phyloP scores from a whole-genome alignment of 495 filamentous ascomycete genomes.

The Trichoderma orchidacearum region DNA sequence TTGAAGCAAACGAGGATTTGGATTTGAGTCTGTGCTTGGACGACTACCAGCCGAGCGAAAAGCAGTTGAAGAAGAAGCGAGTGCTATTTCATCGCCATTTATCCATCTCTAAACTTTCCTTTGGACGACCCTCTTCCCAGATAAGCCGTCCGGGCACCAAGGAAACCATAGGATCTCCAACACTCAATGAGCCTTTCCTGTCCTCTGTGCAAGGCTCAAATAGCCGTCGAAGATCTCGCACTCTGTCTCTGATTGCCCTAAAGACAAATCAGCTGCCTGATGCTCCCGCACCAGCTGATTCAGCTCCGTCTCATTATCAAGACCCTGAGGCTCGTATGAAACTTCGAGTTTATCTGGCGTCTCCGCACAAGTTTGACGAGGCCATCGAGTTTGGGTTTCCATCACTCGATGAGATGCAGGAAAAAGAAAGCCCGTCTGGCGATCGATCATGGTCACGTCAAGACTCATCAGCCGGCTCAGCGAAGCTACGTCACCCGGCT shows the following conservation, averaged over 20 bases:
- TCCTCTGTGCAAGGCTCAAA: background rate
- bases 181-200: background rate
- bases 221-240: slow-evolving; percentile 30
- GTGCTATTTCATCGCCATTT: slow-evolving; percentile 38
- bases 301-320: slow-evolving; percentile 69
- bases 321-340: slow-evolving; percentile 83
- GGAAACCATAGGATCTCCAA: slow-evolving; percentile 14
- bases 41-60: slow-evolving; percentile 30
- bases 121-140: slow-evolving; percentile 34
- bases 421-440: slow-evolving; percentile 5
- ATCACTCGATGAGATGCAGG: slow-evolving; percentile 29
- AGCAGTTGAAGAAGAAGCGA: slow-evolving; percentile 15
- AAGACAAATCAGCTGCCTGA: slow-evolving; percentile 23
- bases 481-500: slow-evolving; percentile 31
- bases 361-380: slow-evolving; percentile 91
- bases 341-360: slow-evolving; percentile 75
- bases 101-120: slow-evolving; percentile 40
- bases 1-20: slow-evolving; percentile 65
- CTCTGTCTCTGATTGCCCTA: slow-evolving; percentile 32
- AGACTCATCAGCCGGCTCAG: slow-evolving; percentile 22
- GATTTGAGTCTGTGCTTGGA: slow-evolving; percentile 51
- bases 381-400: slow-evolving; percentile 90
- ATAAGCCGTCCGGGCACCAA: slow-evolving; percentile 27
- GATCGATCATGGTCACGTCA: background rate
- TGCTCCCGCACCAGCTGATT: slow-evolving; percentile 44